phyloP scores from a whole-genome alignment of 2,329 filamentous ascomycete genomes.

The Emericellopsis cladophorae region DNA sequence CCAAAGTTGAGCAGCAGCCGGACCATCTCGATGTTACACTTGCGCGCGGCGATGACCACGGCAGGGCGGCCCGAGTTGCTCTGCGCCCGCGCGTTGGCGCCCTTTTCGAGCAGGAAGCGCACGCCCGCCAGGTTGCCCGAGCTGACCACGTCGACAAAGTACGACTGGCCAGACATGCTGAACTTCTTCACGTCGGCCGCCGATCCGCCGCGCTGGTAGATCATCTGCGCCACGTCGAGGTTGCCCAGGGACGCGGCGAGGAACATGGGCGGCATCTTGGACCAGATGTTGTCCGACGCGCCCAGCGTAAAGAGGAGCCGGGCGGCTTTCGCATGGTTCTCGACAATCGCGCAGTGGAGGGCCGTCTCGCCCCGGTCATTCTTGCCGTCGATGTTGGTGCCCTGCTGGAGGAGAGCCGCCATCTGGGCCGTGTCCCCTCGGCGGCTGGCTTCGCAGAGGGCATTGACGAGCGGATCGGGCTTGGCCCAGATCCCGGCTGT shows the following conservation, averaged over 20 bases:
- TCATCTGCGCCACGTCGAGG: slow-evolving; percentile 11
- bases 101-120: slow-evolving; percentile 14
- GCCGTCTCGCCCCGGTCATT: slow-evolving; percentile 20
- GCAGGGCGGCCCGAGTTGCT: slow-evolving; percentile 12
- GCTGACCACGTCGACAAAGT: slow-evolving; percentile 15
- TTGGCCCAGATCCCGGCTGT: slow-evolving; percentile 16
- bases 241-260: slow-evolving; percentile 17
- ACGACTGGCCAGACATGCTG: slow-evolving; percentile 14
- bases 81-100: slow-evolving; percentile 14
- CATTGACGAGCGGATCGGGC: slow-evolving; percentile 22
- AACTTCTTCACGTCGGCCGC: slow-evolving; percentile 14
- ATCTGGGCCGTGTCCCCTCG: slow-evolving; percentile 19
- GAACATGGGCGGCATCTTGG: slow-evolving; percentile 18
- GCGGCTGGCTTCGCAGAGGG: slow-evolving; percentile 20
- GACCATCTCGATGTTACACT: slow-evolving; percentile 12
- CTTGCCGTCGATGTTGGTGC: slow-evolving; percentile 21
- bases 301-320: slow-evolving; percentile 18
- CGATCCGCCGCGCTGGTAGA: slow-evolving; percentile 12
- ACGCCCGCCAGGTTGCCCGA: slow-evolving; percentile 13
- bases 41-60: slow-evolving; percentile 14
- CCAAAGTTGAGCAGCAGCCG: slow-evolving; percentile 18
- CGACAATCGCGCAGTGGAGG: slow-evolving; percentile 19
- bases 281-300: slow-evolving; percentile 10
- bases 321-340: slow-evolving; percentile 16
- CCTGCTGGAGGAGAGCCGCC: slow-evolving; percentile 17